A percentile compares a stretch with the other conserved stretches of the same genome.
Conservation (phyloP, 495 filamentous ascomycete genomes). For the Symbiotaphrina buchneri region DNA sequence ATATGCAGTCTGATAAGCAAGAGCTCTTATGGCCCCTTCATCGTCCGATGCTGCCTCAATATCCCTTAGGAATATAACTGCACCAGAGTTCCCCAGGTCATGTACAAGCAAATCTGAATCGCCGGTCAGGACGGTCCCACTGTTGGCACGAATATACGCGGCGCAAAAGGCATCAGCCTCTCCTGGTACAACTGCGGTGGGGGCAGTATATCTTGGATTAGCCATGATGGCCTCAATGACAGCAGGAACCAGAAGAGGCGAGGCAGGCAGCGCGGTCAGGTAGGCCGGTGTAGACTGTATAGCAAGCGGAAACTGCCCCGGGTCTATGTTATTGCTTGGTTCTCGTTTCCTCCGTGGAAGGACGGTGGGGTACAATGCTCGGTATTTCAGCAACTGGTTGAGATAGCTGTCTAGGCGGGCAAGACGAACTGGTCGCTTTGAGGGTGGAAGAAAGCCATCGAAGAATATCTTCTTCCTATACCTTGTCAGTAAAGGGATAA, state of each 20-base stretch:
- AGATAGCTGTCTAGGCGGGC: slow-evolving; percentile 22
- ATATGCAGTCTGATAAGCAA: slow-evolving; percentile 8
- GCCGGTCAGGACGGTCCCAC: slow-evolving; percentile 31
- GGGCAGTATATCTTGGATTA: slow-evolving; percentile 17
- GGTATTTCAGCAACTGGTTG: background rate
- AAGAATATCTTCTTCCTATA: slow-evolving; percentile 34
- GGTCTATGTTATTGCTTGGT: background rate
- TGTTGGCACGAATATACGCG: slow-evolving; percentile 21
- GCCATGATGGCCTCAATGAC: slow-evolving; percentile 42
- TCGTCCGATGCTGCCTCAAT: slow-evolving; percentile 11
- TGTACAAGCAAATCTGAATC: slow-evolving; percentile 60
- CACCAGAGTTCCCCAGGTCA: slow-evolving; percentile 31
- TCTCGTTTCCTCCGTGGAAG: background rate
- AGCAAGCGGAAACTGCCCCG: background rate
- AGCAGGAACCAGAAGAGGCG: slow-evolving; percentile 43
- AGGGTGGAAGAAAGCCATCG: slow-evolving; percentile 46
- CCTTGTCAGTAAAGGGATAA: background rate
- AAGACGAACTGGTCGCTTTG: slow-evolving; percentile 29
- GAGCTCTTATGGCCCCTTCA: slow-evolving; percentile 8
- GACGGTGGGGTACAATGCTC: background rate
- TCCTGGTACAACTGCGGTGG: slow-evolving; percentile 35
- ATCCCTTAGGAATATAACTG: slow-evolving; percentile 35
- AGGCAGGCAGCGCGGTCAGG: slow-evolving; percentile 20
- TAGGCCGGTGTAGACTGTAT: slow-evolving; percentile 1
- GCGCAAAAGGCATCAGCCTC: slow-evolving; percentile 56